Percentiles rank a stretch among this genome's conserved stretches.
Conservation (phyloP, 2,329 filamentous ascomycete genomes). For the Seiridium unicorne region DNA sequence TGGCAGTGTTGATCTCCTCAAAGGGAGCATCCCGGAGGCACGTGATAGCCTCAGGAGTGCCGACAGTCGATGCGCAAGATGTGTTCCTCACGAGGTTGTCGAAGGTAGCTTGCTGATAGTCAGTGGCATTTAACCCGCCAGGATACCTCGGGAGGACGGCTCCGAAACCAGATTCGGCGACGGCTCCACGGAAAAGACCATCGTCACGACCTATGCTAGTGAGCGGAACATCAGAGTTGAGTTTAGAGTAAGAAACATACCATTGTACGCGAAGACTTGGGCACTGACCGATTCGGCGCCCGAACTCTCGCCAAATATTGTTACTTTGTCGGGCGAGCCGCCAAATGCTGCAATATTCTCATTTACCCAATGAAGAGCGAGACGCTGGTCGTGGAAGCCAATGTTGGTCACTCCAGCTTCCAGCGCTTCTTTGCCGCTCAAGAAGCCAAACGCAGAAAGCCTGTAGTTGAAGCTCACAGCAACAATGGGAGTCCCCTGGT, state of each 20-base stretch:
- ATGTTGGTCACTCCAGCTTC: constrained; percentile 43
- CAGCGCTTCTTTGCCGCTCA: constrained; percentile 36
- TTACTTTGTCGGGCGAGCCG: constrained; percentile 37
- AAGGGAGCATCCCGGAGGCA: constrained; percentile 28
- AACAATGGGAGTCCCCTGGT: constrained; percentile 44
- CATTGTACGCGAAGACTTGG: constrained; percentile 42
- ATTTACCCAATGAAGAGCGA: constrained; percentile 43
- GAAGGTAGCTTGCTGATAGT: constrained; percentile 23
- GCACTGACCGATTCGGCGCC: constrained; percentile 40
- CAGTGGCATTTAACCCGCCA: constrained; percentile 27
- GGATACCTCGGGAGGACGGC: constrained; percentile 25
- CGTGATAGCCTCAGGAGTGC: constrained; percentile 17
- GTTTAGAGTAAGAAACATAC: background rate
- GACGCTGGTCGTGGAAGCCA: constrained; percentile 43
- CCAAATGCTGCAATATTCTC: constrained; percentile 30
- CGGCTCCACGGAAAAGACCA: constrained; percentile 15
- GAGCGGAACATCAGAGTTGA: background rate
- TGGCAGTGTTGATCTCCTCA: constrained; percentile 19
- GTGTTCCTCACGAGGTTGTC: constrained; percentile 25
- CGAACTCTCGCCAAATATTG: constrained; percentile 45
- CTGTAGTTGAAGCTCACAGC: constrained; percentile 48
- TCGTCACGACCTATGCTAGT: constrained; percentile 24
- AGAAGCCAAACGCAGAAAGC: constrained; percentile 44
- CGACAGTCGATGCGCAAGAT: constrained; percentile 22
- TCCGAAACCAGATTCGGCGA: constrained; percentile 41